Base-by-base conservation (phyloP, 192 early-diverging fungal species). In the Mortierella alpina region DNA sequence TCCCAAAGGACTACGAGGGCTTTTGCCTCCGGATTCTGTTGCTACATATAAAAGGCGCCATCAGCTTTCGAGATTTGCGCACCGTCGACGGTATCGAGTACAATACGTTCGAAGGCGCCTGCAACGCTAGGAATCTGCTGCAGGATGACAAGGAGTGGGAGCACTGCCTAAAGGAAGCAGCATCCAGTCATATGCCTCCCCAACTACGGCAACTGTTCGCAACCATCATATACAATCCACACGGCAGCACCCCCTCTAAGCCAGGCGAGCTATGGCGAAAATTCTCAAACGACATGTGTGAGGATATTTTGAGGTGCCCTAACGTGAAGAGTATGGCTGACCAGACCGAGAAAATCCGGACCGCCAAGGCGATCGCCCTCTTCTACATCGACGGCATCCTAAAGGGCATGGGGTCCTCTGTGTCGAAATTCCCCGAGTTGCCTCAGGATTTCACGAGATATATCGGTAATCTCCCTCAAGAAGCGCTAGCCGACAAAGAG, bases 11-110 rank as follows among this genome's bases (percentile, higher is more conserved):
- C 6, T n/a, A 47, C 7, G 62, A 78, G 40, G 18, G 62, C 1
- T 78, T 50, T 55, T 78, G 53, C 40, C 66, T 78, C 22, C 31
- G 68, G 58, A 8, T 66, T 39, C 55, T 78, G 45, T 58, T 70
- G 10, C 22, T 18, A 12, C 45, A 48, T 23, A 45, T 51, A 8
- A 50, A 52, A 57, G 68, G 75, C n/a, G 61, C 61, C 1, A 77
- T 15, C 5, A 47, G 61, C 6, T 77, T 63, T 55, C n/a, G 65
- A 22, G 31, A 56, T 49, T 41, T 77, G 6, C 6, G 55, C 5
- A 69, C 67, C 0, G 23, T 70, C 12, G 57, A 63, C 20, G 54
- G 59, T 13, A 50, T 22, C 9, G 2, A 42, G 10, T 65, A 51
- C 52, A 20, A n/a, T 8, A 70, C 62, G 22, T 77, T 59, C 63